Conservation (phyloP, 2,329 filamentous ascomycete species). For the Ophiocordyceps robertsii region DNA sequence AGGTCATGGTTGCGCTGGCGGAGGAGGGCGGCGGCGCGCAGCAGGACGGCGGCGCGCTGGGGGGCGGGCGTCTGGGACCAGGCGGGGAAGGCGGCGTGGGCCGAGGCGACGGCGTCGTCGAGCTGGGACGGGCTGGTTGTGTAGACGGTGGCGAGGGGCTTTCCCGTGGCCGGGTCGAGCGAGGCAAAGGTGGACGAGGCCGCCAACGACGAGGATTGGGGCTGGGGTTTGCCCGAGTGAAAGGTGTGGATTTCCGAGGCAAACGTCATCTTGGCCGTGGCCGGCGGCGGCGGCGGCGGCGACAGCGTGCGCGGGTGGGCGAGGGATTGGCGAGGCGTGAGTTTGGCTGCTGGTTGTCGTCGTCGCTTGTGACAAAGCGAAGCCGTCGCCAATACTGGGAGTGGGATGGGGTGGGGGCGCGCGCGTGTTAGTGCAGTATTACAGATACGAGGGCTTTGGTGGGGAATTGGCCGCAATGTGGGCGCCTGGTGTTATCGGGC, state of each 20-base stretch:
- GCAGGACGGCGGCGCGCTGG: constrained; percentile 63
- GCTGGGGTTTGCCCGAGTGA: constrained; percentile 58
- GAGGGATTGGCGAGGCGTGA: too few relatives aligned
- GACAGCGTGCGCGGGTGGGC: background rate
- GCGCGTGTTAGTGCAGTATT: too few relatives aligned
- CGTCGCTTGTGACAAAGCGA: too few relatives aligned
- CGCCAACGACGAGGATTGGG: constrained; percentile 35
- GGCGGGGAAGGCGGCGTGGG: constrained; percentile 54
- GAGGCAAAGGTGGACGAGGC: constrained; percentile 54
- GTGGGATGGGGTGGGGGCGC: too few relatives aligned
- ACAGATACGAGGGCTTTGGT: too few relatives aligned
- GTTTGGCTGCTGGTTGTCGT: too few relatives aligned
- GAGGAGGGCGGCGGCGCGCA: constrained; percentile 60
- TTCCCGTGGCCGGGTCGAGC: constrained; percentile 59
- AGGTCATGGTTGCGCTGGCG: constrained; percentile 68
- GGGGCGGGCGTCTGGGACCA: constrained; percentile 70
- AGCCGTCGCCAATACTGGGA: too few relatives aligned
- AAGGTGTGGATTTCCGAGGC: constrained; percentile 45
- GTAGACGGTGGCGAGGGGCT: constrained; percentile 58
- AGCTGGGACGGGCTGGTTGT: constrained; percentile 53
- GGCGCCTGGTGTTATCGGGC: too few relatives aligned
- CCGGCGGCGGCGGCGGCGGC: background rate
- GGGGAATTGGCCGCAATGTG: too few relatives aligned
- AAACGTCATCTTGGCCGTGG: constrained; percentile 19
- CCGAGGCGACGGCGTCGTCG: constrained; percentile 59